These are phyloP conservation scores for Trypanosoma cruzi DNA, from an alignment of 208 protist genomes.

Conservation along the genomic window DNA sequence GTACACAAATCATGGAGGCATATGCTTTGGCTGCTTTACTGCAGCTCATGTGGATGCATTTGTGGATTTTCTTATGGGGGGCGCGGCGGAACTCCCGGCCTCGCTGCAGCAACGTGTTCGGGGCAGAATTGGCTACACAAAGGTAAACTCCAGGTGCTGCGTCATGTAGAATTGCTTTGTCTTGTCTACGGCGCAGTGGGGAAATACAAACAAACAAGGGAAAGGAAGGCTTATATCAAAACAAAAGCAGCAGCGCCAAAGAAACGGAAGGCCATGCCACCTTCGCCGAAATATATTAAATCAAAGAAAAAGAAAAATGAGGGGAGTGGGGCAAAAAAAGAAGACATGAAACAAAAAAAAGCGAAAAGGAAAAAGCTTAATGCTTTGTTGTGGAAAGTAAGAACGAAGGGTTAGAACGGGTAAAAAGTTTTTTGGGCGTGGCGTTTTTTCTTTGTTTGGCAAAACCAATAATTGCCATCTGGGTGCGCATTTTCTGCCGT, in stretches of 20 bases:
- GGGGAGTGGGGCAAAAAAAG: too few relatives aligned
- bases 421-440: too few relatives aligned
- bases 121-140: slow-evolving; percentile 39
- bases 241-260: neutral
- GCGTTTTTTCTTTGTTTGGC: too few relatives aligned
- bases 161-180: slow-evolving; percentile 13
- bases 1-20: slow-evolving; percentile 80
- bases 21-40: slow-evolving; percentile 90
- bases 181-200: neutral
- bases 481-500: too few relatives aligned
- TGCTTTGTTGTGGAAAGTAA: too few relatives aligned
- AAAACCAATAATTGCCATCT: too few relatives aligned
- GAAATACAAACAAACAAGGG: neutral
- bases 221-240: neutral
- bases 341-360: too few relatives aligned
- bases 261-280: neutral
- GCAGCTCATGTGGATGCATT: slow-evolving; percentile 69
- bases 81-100: slow-evolving; percentile 47
- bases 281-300: too few relatives aligned
- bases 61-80: slow-evolving; percentile 56
- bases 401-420: too few relatives aligned
- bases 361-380: too few relatives aligned
- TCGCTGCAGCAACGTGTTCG: slow-evolving; percentile 62
- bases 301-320: too few relatives aligned
- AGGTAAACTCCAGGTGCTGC: slow-evolving; percentile 12